Evolutionary conservation across 1,139 yeast genomes (phyloP).

Genomic region (Blastobotrys buckinghamii): DNA sequence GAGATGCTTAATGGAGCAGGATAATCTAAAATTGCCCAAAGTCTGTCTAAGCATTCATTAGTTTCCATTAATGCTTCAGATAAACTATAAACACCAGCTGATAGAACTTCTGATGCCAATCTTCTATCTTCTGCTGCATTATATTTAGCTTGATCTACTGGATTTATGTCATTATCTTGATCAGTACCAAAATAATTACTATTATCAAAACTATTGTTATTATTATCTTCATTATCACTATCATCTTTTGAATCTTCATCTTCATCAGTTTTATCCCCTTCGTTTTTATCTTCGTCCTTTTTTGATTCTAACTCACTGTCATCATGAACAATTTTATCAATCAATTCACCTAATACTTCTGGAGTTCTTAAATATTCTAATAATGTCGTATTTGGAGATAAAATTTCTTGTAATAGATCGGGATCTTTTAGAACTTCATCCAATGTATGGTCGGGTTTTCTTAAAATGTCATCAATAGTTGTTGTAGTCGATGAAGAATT

Average conservation of each 20-base stretch:
- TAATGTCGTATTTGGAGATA: slow-evolving; percentile 75
- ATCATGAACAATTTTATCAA: slow-evolving; percentile 32
- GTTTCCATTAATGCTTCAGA: slow-evolving; percentile 88
- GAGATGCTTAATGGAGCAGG: slow-evolving; percentile 62
- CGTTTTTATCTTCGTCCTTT: no score
- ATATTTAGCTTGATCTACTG: slow-evolving; percentile 30
- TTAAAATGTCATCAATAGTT: slow-evolving; percentile 67
- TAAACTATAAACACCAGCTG: slow-evolving; percentile 92
- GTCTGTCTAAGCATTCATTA: slow-evolving; percentile 52
- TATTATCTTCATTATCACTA: slow-evolving; percentile 24
- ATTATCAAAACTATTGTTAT: slow-evolving; percentile 19
- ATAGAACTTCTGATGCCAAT: slow-evolving; percentile 80
- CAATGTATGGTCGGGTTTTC: slow-evolving; percentile 49
- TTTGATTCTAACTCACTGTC: slow-evolving; percentile 11
- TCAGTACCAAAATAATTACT: slow-evolving; percentile 16
- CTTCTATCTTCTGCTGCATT: slow-evolving; percentile 51
- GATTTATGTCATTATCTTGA: slow-evolving; percentile 16
- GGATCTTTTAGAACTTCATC: slow-evolving; percentile 76
- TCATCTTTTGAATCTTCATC: slow-evolving; percentile 18
- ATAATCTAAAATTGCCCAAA: slow-evolving; percentile 76
- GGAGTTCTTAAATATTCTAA: slow-evolving; percentile 78
- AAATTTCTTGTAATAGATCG: slow-evolving; percentile 76
- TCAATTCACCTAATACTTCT: slow-evolving; percentile 56
- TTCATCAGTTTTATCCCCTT: slow-evolving; percentile 5
- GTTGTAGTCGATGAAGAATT: slow-evolving; percentile 79